A percentile compares a stretch with the other conserved stretches of the same genome.
phyloP scores from a whole-genome alignment of 805 yeast species.

The Wickerhamiella musiphila region DNA sequence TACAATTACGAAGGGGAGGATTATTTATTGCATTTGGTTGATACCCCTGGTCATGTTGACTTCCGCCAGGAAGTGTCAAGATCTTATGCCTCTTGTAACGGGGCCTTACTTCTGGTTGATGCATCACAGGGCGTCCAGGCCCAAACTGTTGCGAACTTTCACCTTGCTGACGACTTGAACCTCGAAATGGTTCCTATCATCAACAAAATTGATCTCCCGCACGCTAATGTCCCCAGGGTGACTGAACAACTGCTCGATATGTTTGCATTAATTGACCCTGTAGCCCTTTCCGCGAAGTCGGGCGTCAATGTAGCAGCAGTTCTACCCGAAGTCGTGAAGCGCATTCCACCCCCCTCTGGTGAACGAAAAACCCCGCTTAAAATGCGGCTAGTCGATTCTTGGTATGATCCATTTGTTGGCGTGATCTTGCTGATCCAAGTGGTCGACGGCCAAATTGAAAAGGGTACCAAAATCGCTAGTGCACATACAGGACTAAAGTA shows the following conservation, averaged over 20 bases:
- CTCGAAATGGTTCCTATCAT: conserved; percentile 73
- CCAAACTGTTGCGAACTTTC: conserved; percentile 95
- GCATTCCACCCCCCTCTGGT: conserved; percentile 69
- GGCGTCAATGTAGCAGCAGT: conserved; percentile 64
- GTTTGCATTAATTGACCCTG: conserved; percentile 51
- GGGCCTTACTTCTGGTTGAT: conserved; percentile 78
- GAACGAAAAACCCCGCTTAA: conserved; percentile 34
- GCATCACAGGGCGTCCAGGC: conserved; percentile 96
- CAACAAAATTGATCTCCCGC: conserved; percentile 78
- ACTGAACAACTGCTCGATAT: conserved; percentile 71
- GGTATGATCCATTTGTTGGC: conserved; percentile 90
- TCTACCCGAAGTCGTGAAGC: conserved; percentile 66
- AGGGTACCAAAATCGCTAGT: conserved; percentile 59
- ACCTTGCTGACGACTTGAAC: conserved; percentile 72
- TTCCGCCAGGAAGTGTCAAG: conserved; percentile 85
- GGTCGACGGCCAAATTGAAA: conserved; percentile 63
- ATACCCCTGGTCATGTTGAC: conserved; percentile 97
- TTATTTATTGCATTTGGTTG: conserved; percentile 76
- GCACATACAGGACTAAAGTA: conserved; percentile 62
- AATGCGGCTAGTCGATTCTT: conserved; percentile 82
- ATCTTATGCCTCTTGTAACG: conserved; percentile 91
- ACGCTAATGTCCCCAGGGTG: conserved; percentile 67
- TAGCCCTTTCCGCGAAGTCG: conserved; percentile 83
- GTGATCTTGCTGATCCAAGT: conserved; percentile 72
- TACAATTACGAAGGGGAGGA: conserved; percentile 52